Evolutionary conservation across 192 early-diverging fungal species (phyloP), one percentile per base, ranked within the genome.

Genomic region (Coemansia sp.): DNA sequence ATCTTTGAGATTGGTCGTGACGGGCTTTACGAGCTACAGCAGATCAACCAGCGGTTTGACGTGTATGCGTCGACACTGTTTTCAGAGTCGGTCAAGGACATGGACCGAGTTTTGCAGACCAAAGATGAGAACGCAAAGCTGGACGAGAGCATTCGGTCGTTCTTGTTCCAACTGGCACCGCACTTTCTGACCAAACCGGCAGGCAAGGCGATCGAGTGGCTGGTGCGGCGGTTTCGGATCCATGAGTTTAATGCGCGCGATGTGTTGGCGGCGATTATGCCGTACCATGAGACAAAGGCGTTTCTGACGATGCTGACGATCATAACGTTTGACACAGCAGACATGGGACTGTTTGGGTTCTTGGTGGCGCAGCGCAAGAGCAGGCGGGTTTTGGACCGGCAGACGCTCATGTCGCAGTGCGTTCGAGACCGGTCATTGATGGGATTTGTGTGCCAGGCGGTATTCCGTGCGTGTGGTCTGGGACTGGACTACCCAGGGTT

Each of bases 221-320:
- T 98, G 33, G 76, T 97, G 14, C 85, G 94, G 32, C 84, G 93
- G 50, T 87, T 84, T 78, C 75, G 87, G 40, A 91, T 98, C 62
- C 77, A 98, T 58, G 90, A 93, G 64, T 87, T 89, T 75, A 98
- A 97, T 65, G 77, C 92, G 21, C 88, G 91, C 35, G 82, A 82
- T 6, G 62, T 96, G 4, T 40, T 98, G 22, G 85, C 77, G 17
- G 87, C 87, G 33, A 82, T 97, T 27, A 65, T 98, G 52, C 97
- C 97, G 24, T 98, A 93, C 76, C 94, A 98, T 60, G 95, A 97
- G 66, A 93, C 94, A 10, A 84, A 86, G 57, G 83, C 87, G 37
- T 98, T 97, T 80, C 80, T 90, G 52, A 84, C 87, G 46, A 85
- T 98, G 84, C 84, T 92, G 5, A 82, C 83, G 22, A 83, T 94